phyloP scores from a whole-genome alignment of 805 yeast genomes.

The Clavispora santaluciae region DNA sequence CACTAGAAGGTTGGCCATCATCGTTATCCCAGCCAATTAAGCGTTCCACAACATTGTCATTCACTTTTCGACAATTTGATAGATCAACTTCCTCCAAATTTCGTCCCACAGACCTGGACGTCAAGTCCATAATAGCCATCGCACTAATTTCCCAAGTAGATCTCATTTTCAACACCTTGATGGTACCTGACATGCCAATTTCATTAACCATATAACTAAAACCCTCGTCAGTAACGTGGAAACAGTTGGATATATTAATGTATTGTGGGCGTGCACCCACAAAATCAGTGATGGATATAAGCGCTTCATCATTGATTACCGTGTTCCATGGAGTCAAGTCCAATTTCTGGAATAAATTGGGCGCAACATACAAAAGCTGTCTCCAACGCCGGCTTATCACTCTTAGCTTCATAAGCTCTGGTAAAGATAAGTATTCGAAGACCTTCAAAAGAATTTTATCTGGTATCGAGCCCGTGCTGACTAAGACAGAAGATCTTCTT shows the following conservation, averaged over 20 bases:
- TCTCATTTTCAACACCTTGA: slow-evolving; percentile 53
- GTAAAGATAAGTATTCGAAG: slow-evolving; percentile 50
- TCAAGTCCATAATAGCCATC: slow-evolving; percentile 76
- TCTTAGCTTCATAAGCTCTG: slow-evolving; percentile 56
- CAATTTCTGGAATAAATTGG: slow-evolving; percentile 45
- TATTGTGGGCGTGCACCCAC: slow-evolving; percentile 62
- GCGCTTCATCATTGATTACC: slow-evolving; percentile 50
- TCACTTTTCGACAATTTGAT: slow-evolving; percentile 67
- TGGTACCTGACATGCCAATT: slow-evolving; percentile 60
- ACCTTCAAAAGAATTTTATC: slow-evolving; percentile 53
- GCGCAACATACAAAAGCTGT: slow-evolving; percentile 54
- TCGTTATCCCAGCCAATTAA: slow-evolving; percentile 49
- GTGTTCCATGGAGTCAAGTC: slow-evolving; percentile 64
- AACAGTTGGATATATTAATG: slow-evolving; percentile 67
- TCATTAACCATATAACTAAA: slow-evolving; percentile 68
- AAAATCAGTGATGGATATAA: slow-evolving; percentile 58
- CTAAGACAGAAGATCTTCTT: slow-evolving; percentile 54
- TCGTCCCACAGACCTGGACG: slow-evolving; percentile 60
- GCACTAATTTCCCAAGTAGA: slow-evolving; percentile 77
- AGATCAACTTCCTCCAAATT: slow-evolving; percentile 57
- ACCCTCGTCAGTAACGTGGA: slow-evolving; percentile 72
- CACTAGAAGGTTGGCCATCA: slow-evolving; percentile 1
- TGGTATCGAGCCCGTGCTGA: slow-evolving; percentile 52
- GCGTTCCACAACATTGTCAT: slow-evolving; percentile 66
- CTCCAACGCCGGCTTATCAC: slow-evolving; percentile 64